Conservation (phyloP, 2,329 filamentous ascomycete genomes). For the Trichoderma sp. region DNA sequence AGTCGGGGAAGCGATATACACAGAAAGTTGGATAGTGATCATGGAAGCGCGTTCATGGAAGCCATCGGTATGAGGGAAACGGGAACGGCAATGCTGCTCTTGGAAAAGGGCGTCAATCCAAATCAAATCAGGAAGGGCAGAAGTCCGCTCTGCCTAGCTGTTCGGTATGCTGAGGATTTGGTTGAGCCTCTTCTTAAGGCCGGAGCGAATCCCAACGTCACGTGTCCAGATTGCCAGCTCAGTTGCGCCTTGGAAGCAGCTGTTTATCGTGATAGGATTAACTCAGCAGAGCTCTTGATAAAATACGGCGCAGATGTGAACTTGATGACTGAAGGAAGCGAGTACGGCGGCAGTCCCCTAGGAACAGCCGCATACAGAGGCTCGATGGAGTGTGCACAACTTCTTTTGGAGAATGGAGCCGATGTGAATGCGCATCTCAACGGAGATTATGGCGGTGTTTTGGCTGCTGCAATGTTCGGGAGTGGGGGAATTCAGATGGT, state of each 20-base stretch:
- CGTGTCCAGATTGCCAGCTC: background rate
- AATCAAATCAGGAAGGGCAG: rapidly evolving
- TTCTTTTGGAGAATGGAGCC: background rate
- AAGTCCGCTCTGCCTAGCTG: background rate
- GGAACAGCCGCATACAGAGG: rapidly evolving
- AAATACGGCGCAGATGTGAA: background rate
- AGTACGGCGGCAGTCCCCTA: background rate
- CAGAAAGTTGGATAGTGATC: background rate
- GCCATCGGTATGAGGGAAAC: rapidly evolving
- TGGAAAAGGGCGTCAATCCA: background rate
- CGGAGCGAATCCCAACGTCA: background rate
- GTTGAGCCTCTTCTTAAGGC: background rate
- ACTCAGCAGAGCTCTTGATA: background rate
- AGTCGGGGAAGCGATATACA: background rate
- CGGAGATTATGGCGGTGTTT: background rate
- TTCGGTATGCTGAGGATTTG: rapidly evolving
- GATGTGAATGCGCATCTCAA: background rate
- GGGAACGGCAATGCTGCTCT: background rate
- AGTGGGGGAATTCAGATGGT: rapidly evolving
- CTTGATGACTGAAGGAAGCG: rapidly evolving
- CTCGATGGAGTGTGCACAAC: background rate
- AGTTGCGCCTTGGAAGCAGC: background rate
- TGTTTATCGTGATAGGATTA: rapidly evolving
- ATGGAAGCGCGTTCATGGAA: background rate
- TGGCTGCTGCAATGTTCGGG: background rate